Evolutionary conservation across 192 early-diverging fungal genomes (phyloP).

Genomic region (Umbelopsis ramanniana): DNA sequence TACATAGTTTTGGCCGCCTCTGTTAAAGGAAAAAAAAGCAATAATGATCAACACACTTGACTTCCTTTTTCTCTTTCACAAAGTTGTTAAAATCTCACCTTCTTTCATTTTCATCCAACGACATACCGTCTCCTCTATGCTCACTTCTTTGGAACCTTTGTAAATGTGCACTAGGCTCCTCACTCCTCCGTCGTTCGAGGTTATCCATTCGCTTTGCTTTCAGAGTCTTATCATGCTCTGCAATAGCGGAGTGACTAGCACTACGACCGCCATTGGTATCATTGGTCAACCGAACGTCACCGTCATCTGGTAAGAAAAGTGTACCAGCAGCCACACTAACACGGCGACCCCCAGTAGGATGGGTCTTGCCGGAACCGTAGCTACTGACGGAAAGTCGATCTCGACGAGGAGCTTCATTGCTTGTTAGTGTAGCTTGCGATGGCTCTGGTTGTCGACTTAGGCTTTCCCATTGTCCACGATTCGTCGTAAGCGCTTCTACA

Average conservation of each 20-base stretch:
- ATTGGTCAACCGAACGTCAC: conserved; percentile 29
- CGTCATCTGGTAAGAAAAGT: conserved; percentile 47
- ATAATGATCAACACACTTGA: neutral
- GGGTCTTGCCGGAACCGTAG: conserved; percentile 22
- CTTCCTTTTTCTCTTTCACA: neutral
- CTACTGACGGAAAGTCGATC: conserved; percentile 9
- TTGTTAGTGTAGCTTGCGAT: neutral
- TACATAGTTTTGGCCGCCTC: neutral
- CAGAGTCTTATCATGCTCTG: neutral
- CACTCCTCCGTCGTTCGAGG: conserved; percentile 30
- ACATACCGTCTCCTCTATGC: conserved; percentile 17
- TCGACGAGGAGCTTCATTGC: neutral
- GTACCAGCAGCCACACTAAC: conserved; percentile 49
- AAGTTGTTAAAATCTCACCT: neutral
- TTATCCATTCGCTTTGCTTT: conserved; percentile 6
- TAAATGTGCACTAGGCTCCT: conserved; percentile 27
- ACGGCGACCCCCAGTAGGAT: conserved; percentile 40
- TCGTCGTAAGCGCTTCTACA: conserved; percentile 58
- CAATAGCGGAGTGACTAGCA: conserved; percentile 35
- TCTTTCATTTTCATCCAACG: conserved; percentile 10
- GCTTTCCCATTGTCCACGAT: conserved; percentile 61
- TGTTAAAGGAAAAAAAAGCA: neutral
- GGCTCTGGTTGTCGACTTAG: conserved; percentile 34
- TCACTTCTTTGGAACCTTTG: conserved; percentile 18
- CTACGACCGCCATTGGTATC: conserved; percentile 30